A percentile compares a stretch with the other conserved stretches of the same genome.
Conservation (phyloP, 805 yeast species). For the Wickerhamomyces ciferrii region DNA sequence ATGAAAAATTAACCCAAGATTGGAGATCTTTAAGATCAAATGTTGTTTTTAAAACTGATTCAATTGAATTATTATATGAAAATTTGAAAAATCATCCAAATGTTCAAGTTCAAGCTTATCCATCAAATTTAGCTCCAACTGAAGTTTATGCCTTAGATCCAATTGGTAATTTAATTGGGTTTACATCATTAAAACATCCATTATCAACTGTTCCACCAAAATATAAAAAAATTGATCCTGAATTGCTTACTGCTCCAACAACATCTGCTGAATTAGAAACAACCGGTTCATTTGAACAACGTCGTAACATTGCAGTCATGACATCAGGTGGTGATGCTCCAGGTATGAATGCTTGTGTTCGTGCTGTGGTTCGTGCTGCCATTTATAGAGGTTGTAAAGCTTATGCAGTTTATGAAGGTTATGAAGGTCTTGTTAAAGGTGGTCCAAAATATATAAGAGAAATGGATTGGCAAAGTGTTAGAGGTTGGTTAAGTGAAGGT, state of each 20-base stretch:
- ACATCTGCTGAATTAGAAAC: conserved; percentile 9
- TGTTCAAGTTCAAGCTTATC: conserved; percentile 50
- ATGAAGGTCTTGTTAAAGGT: conserved; percentile 66
- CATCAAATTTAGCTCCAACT: conserved; percentile 68
- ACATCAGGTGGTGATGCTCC: conserved; percentile 83
- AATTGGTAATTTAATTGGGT: conserved; percentile 75
- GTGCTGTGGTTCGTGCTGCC: conserved; percentile 70
- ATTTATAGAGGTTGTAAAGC: conserved; percentile 60
- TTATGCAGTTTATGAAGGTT: conserved; percentile 69
- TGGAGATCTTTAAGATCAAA: conserved; percentile 45
- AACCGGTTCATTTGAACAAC: neutral
- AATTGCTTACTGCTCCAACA: conserved; percentile 10
- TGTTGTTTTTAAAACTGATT: conserved; percentile 29
- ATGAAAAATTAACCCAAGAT: conserved; percentile 29
- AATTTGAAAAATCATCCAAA: conserved; percentile 21
- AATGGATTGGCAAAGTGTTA: conserved; percentile 69
- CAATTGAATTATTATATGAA: conserved; percentile 21
- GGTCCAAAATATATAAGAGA: conserved; percentile 47
- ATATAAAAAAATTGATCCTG: conserved; percentile 3
- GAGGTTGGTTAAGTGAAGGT: conserved; percentile 66
- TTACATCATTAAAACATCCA: conserved; percentile 58
- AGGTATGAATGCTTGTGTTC: conserved; percentile 74
- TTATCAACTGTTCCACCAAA: conserved; percentile 42
- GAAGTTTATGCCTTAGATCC: conserved; percentile 82
- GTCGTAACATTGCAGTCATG: conserved; percentile 57